Conservation (phyloP, 2,329 filamentous ascomycete genomes). For the Nemania sp. region DNA sequence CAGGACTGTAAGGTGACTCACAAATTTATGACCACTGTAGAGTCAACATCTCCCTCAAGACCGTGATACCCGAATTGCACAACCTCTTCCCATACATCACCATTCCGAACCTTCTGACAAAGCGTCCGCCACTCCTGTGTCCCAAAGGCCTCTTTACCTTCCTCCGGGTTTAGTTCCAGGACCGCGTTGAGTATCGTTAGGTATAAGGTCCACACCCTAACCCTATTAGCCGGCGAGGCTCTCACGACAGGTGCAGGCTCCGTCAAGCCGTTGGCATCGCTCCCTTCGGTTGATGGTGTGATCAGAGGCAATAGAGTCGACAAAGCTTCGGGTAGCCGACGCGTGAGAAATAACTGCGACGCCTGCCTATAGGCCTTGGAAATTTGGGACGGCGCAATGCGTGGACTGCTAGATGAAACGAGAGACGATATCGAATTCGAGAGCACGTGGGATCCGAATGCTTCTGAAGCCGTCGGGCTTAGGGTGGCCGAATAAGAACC, state of each 20-base stretch:
- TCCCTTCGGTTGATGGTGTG: slow-evolving; percentile 63
- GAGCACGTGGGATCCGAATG: slow-evolving; percentile 62
- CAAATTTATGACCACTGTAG: slow-evolving; percentile 93
- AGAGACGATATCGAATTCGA: slow-evolving; percentile 78
- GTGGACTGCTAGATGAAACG: slow-evolving; percentile 69
- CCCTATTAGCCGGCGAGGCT: slow-evolving; percentile 83
- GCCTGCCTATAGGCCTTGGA: slow-evolving; percentile 95
- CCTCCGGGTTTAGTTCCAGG: slow-evolving; percentile 86
- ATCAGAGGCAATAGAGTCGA: slow-evolving; percentile 88
- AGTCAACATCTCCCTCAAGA: slow-evolving; percentile 89
- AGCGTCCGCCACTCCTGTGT: slow-evolving; percentile 85
- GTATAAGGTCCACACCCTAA: slow-evolving; percentile 98
- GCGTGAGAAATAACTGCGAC: slow-evolving; percentile 93
- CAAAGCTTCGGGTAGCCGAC: slow-evolving; percentile 89
- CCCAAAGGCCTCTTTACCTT: slow-evolving; percentile 90
- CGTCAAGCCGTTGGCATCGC: slow-evolving; percentile 58
- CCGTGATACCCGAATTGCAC: slow-evolving; percentile 88
- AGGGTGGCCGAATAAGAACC: slow-evolving; percentile 57
- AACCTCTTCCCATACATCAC: slow-evolving; percentile 94
- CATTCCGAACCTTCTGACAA: slow-evolving; percentile 86
- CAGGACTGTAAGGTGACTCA: slow-evolving; percentile 56
- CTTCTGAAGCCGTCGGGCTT: slow-evolving; percentile 61
- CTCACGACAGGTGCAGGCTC: slow-evolving; percentile 80
- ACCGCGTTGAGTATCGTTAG: slow-evolving; percentile 93
- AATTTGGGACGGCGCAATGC: slow-evolving; percentile 76